Conservation (phyloP, 1,284 basidiomycete species). For the Cystobasidium slooffiae region DNA sequence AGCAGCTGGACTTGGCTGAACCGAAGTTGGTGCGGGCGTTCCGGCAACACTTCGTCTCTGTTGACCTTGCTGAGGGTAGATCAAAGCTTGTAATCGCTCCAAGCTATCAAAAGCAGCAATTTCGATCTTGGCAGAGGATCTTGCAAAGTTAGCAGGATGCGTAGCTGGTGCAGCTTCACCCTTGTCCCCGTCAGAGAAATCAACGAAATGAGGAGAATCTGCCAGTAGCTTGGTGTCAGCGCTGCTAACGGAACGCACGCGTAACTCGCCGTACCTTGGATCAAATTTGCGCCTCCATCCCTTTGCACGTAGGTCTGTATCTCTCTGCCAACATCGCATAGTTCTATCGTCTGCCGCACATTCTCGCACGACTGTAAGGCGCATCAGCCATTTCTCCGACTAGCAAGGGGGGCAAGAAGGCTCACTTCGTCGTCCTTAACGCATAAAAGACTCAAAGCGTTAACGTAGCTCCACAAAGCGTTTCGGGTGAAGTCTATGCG, state of each 20-base stretch:
- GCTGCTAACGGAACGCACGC: neutral
- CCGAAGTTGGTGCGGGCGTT: slow-evolving; percentile 22
- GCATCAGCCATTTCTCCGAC: neutral
- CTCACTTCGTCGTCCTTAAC: slow-evolving; percentile 92
- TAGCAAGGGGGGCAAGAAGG: slow-evolving; percentile 44
- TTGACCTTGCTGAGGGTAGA: slow-evolving; percentile 38
- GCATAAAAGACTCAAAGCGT: slow-evolving; percentile 91
- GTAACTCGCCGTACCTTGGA: slow-evolving; percentile 9
- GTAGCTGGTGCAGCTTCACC: slow-evolving; percentile 54
- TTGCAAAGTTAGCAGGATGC: slow-evolving; percentile 64
- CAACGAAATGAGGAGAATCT: slow-evolving; percentile 79
- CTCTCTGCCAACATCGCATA: slow-evolving; percentile 51
- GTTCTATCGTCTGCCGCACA: slow-evolving; percentile 67
- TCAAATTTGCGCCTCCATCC: slow-evolving; percentile 62
- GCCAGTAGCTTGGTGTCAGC: neutral
- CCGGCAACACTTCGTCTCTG: slow-evolving; percentile 25
- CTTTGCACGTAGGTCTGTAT: slow-evolving; percentile 52
- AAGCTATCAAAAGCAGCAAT: slow-evolving; percentile 38
- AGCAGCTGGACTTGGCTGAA: slow-evolving; percentile 39
- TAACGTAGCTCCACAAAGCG: slow-evolving; percentile 94
- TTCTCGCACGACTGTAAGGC: slow-evolving; percentile 78
- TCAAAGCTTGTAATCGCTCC: slow-evolving; percentile 31
- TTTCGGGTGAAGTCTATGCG: slow-evolving; percentile 92
- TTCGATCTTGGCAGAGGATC: slow-evolving; percentile 59
- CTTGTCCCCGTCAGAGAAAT: slow-evolving; percentile 61